Evolutionary conservation across 192 early-diverging fungal genomes (phyloP).

Genomic region (Gonapodya prolifera): DNA sequence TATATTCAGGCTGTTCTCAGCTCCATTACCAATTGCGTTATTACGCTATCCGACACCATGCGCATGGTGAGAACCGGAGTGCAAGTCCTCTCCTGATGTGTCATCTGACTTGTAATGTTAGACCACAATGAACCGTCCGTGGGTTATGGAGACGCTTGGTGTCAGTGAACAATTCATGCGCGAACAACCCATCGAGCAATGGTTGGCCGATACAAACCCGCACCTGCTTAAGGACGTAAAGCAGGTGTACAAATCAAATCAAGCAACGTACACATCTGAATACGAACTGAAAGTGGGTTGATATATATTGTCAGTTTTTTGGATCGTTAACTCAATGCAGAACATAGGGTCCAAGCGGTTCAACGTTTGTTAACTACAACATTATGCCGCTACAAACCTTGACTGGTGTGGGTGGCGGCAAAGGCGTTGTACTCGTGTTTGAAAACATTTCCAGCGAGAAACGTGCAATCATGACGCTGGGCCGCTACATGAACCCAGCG

Average conservation of each 20-base stretch:
- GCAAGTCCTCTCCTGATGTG: constrained; percentile 5
- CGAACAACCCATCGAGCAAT: constrained; percentile 17
- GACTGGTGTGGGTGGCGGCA: constrained; percentile 13
- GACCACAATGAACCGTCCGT: constrained; percentile 23
- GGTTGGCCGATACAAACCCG: constrained; percentile 20
- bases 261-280: constrained; percentile 17
- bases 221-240: constrained; percentile 26
- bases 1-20: constrained; percentile 26
- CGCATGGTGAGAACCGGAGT: constrained; percentile 13
- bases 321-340: neutral
- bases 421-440: constrained; percentile 34
- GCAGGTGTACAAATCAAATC: constrained; percentile 15
- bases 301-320: neutral
- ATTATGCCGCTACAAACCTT: constrained; percentile 20
- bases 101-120: constrained; percentile 7
- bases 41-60: constrained; percentile 24
- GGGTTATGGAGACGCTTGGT: constrained; percentile 22
- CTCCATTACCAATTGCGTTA: constrained; percentile 36
- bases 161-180: constrained; percentile 17
- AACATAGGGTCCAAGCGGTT: constrained; percentile 12
- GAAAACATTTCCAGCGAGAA: constrained; percentile 40
- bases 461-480: constrained; percentile 37
- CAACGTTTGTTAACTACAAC: constrained; percentile 25
- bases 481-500: constrained; percentile 41
- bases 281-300: constrained; percentile 14